These are phyloP conservation scores for Cercospora sojina DNA, from an alignment of 2,329 filamentous ascomycete species.

Conservation along the genomic window DNA sequence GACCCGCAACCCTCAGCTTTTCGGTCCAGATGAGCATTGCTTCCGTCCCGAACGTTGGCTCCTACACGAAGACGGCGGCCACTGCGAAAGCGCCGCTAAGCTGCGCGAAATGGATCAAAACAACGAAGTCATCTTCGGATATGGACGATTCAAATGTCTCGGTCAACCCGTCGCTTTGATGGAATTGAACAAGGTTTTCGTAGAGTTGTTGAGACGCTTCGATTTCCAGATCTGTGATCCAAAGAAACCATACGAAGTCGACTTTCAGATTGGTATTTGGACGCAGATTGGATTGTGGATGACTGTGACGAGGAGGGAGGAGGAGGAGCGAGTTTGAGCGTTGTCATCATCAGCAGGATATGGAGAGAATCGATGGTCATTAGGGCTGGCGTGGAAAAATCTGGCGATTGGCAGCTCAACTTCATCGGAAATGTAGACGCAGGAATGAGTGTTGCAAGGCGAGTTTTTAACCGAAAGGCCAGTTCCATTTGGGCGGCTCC, in stretches of 20 bases:
- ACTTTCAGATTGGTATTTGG: conserved; percentile 13
- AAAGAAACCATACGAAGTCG: conserved; percentile 3
- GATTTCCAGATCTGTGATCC: conserved; percentile 13
- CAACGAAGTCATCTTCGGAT: conserved; percentile 34
- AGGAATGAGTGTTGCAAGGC: no score
- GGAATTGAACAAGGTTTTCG: conserved; percentile 31
- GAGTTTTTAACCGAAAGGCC: no score
- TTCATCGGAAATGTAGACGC: no score
- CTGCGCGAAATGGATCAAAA: conserved; percentile 14
- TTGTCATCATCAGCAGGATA: not conserved
- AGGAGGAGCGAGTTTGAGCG: not conserved
- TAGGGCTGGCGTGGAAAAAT: no score
- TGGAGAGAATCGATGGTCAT: no score
- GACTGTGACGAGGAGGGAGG: not conserved
- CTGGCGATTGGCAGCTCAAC: no score
- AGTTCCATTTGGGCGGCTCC: not conserved
- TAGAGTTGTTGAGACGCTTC: conserved; percentile 12
- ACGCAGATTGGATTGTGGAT: conserved; percentile 20
- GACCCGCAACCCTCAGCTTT: conserved; percentile 6
- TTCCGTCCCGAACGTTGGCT: conserved; percentile 23
- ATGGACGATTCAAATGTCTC: conserved; percentile 29
- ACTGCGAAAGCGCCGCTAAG: conserved; percentile 8
- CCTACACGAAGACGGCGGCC: conserved; percentile 4
- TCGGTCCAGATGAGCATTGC: conserved; percentile 9
- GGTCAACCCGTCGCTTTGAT: conserved; percentile 37